Conservation (phyloP, 2,329 filamentous ascomycete species). For the Penicillium hordei region DNA sequence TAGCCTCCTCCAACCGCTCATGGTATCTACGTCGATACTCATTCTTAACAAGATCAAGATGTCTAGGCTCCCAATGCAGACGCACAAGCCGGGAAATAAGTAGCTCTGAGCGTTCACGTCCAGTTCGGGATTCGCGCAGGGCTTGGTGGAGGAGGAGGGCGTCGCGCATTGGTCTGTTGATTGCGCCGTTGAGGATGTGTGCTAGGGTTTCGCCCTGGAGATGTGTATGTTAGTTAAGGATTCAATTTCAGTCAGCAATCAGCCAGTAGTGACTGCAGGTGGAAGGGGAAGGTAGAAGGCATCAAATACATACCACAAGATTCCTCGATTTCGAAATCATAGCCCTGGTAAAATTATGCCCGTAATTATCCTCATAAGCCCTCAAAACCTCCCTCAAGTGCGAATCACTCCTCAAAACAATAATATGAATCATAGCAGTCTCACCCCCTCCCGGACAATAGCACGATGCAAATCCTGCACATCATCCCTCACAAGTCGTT, state of each 20-base stretch:
- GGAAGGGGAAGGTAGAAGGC: not conserved
- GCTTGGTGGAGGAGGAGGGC: slow-evolving; percentile 89
- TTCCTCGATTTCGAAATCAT: slow-evolving; percentile 88
- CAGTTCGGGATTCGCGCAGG: slow-evolving; percentile 68
- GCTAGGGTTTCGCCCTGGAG: slow-evolving; percentile 87
- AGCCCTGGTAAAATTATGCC: slow-evolving; percentile 81
- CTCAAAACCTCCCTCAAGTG: slow-evolving; percentile 79
- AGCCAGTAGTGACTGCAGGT: not conserved
- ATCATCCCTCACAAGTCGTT: slow-evolving; percentile 65
- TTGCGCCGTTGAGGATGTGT: slow-evolving; percentile 93
- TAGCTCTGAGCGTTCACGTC: slow-evolving; percentile 76
- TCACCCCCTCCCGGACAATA: slow-evolving; percentile 71
- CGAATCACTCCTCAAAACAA: slow-evolving; percentile 74
- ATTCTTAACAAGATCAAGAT: slow-evolving; percentile 75
- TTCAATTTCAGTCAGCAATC: not conserved
- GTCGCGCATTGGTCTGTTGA: slow-evolving; percentile 92
- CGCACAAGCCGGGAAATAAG: slow-evolving; percentile 85
- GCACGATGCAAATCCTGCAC: slow-evolving; percentile 70
- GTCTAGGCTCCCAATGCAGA: slow-evolving; percentile 86
- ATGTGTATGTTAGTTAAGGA: slow-evolving; percentile 12
- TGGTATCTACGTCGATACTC: slow-evolving; percentile 79
- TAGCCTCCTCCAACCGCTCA: slow-evolving; percentile 70
- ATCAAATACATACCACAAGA: slow-evolving; percentile 71
- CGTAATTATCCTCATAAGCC: slow-evolving; percentile 70
- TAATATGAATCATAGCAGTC: slow-evolving; percentile 79